phyloP scores from a whole-genome alignment of 1,139 yeast species.

The Torulaspora pretoriensis region DNA sequence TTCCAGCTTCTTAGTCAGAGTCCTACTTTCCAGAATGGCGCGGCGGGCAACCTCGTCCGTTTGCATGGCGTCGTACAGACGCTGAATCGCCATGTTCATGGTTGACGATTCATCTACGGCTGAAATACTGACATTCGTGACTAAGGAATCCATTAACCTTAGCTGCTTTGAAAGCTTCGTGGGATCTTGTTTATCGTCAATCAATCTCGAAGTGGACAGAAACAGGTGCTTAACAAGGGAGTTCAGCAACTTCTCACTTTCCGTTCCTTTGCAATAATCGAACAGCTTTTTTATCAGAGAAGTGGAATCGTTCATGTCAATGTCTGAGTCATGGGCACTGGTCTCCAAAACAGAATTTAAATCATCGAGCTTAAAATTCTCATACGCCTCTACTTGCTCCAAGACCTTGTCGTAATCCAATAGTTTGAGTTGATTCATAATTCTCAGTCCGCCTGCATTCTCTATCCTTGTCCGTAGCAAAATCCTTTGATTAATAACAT shows the following conservation, averaged over 20 bases:
- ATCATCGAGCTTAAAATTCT: slow-evolving; percentile 65
- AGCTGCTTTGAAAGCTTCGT: slow-evolving; percentile 59
- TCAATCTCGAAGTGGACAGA: slow-evolving; percentile 40
- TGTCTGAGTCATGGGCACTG: slow-evolving; percentile 56
- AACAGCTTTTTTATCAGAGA: slow-evolving; percentile 66
- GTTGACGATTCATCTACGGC: slow-evolving; percentile 68
- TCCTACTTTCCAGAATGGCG: slow-evolving; percentile 70
- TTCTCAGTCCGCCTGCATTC: slow-evolving; percentile 67
- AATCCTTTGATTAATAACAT: slow-evolving; percentile 62
- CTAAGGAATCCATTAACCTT: slow-evolving; percentile 75
- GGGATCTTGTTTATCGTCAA: slow-evolving; percentile 54
- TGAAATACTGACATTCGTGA: slow-evolving; percentile 74
- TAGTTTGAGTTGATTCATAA: slow-evolving; percentile 57
- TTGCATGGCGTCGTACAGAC: slow-evolving; percentile 69
- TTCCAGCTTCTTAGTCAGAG: slow-evolving; percentile 62
- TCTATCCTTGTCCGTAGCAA: slow-evolving; percentile 73
- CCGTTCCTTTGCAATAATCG: slow-evolving; percentile 66
- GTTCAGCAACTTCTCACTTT: slow-evolving; percentile 64
- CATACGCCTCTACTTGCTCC: slow-evolving; percentile 63
- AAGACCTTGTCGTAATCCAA: slow-evolving; percentile 61
- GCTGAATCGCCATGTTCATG: slow-evolving; percentile 77
- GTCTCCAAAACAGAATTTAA: slow-evolving; percentile 58
- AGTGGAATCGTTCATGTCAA: slow-evolving; percentile 71
- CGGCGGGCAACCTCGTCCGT: slow-evolving; percentile 87
- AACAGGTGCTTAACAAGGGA: slow-evolving; percentile 84